A percentile compares a stretch with the other conserved stretches of the same genome.
Evolutionary conservation across 306 rosid species (phyloP).

Genomic region (Purshia tridentata): DNA sequence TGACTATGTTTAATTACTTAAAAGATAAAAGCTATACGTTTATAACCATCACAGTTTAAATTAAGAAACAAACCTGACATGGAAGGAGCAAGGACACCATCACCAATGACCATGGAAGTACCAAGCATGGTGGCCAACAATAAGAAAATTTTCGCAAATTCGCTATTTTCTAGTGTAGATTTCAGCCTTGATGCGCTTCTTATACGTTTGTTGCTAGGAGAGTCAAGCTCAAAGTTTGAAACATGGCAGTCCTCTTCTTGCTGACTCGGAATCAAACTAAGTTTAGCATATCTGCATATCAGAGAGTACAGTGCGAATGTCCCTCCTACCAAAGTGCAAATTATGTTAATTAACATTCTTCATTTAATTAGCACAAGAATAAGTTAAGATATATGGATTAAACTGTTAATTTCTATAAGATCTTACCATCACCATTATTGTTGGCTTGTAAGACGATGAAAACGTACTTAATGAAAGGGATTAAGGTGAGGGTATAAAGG

Average conservation of each 20-base stretch:
- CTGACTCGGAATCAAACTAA: constrained; percentile 58
- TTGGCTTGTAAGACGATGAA: constrained; percentile 53
- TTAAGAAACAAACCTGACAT: constrained; percentile 45
- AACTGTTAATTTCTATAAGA: not conserved
- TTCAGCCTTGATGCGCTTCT: constrained; percentile 51
- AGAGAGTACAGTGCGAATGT: constrained; percentile 74
- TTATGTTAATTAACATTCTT: not conserved
- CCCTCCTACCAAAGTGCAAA: constrained; percentile 43
- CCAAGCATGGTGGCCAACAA: constrained; percentile 68
- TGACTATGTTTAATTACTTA: not conserved
- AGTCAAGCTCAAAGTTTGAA: constrained; percentile 48
- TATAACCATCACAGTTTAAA: no score
- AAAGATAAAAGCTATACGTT: not conserved
- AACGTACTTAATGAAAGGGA: constrained; percentile 59
- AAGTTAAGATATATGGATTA: no score
- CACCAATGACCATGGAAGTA: constrained; percentile 82
- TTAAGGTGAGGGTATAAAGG: constrained; percentile 57
- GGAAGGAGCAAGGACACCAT: constrained; percentile 79
- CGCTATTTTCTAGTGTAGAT: constrained; percentile 43
- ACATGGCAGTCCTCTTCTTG: constrained; percentile 55
- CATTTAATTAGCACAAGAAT: not conserved
- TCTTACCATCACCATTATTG: constrained; percentile 65
- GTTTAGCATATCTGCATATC: constrained; percentile 54
- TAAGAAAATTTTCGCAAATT: constrained; percentile 37
- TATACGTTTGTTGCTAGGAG: constrained; percentile 28